phyloP scores from a whole-genome alignment of 2,329 filamentous ascomycete species.

The Diaporthe amygdali region DNA sequence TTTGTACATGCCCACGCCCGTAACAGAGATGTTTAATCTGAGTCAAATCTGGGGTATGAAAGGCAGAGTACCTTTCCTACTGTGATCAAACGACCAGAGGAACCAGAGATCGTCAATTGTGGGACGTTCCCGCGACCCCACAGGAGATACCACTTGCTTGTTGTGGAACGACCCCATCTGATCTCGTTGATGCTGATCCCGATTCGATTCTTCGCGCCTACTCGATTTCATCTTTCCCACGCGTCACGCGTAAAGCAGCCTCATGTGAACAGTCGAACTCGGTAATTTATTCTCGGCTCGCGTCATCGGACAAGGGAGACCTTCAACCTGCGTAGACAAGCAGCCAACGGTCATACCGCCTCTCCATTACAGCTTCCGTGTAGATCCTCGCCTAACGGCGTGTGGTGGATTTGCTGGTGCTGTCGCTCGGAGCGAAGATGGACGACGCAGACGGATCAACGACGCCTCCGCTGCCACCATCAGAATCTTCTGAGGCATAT shows the following conservation, averaged over 20 bases:
- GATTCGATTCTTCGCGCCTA: background rate
- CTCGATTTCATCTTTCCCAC: background rate
- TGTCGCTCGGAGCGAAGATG: constrained; percentile 1
- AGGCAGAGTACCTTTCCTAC: background rate
- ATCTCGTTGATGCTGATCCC: background rate
- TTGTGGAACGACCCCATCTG: background rate
- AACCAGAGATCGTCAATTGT: background rate
- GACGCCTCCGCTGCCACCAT: constrained; percentile 24
- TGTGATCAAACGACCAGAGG: background rate
- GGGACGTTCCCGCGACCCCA: background rate
- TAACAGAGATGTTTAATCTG: background rate
- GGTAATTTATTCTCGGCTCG: background rate
- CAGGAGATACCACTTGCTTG: background rate
- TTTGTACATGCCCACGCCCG: background rate
- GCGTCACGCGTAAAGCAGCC: background rate
- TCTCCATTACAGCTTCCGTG: background rate
- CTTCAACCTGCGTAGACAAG: background rate
- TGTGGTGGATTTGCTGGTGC: background rate
- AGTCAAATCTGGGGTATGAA: background rate
- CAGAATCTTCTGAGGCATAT: constrained; percentile 8
- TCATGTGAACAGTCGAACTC: background rate
- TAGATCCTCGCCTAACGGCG: background rate
- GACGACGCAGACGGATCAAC: constrained; percentile 21
- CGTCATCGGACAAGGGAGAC: background rate
- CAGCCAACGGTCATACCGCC: background rate